Evolutionary conservation across 306 rosid species (phyloP).

Genomic region (Phaseolus lunatus): DNA sequence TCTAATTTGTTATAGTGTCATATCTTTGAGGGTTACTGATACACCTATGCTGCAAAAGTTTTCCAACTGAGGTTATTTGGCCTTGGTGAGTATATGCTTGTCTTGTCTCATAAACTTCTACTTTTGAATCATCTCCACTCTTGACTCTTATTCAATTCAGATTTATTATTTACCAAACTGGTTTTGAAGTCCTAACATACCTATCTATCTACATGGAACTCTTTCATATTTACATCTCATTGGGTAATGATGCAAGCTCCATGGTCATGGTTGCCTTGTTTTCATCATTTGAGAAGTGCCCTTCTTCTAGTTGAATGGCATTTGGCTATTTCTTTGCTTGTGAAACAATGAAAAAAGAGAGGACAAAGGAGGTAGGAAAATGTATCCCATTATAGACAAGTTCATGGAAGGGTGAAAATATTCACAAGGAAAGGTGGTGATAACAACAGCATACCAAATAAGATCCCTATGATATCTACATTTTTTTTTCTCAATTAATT

Average conservation of each 20-base stretch:
- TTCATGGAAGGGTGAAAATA: conserved; percentile 45
- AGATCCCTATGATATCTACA: conserved; percentile 49
- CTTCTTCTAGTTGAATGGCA: conserved; percentile 43
- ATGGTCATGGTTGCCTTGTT: conserved; percentile 46
- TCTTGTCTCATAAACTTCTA: conserved; percentile 21
- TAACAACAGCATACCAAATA: conserved; percentile 65
- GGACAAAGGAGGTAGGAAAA: conserved; percentile 48
- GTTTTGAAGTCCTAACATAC: conserved; percentile 49
- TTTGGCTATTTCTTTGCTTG: conserved; percentile 64
- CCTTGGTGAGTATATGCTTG: not conserved
- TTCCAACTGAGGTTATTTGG: conserved; percentile 22
- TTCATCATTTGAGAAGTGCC: conserved; percentile 41
- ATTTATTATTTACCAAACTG: conserved; percentile 45
- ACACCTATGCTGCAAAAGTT: not conserved
- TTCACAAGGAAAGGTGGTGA: conserved; percentile 59
- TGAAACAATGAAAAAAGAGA: conserved; percentile 61
- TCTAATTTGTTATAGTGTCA: conserved; percentile 36
- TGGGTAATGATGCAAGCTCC: conserved; percentile 39
- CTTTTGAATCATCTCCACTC: not conserved
- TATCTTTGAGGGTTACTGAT: conserved; percentile 33
- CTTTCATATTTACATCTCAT: not conserved
- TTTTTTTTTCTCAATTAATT: not conserved
- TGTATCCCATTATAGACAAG: conserved; percentile 30
- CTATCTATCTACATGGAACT: conserved; percentile 18
- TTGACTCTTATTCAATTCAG: conserved; percentile 20